Conservation (phyloP, 345 rosid species). For the Rhizophora mangle region DNA sequence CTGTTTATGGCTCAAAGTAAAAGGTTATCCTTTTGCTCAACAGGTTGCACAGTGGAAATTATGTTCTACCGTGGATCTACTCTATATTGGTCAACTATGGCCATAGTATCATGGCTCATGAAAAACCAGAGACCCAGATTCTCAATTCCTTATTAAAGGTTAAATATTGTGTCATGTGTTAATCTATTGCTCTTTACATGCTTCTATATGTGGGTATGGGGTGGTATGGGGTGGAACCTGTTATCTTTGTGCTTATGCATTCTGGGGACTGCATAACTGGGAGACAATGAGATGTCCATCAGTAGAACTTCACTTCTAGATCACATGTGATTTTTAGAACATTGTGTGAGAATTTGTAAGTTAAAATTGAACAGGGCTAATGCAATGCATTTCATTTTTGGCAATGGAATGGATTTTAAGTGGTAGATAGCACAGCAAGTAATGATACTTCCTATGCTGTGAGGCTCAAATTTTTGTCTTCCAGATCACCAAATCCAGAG, state of each 20-base stretch:
- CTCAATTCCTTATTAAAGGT: slow-evolving; percentile 68
- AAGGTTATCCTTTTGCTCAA: slow-evolving; percentile 13
- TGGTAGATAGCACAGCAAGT: too few species aligned
- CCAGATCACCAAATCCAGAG: slow-evolving; percentile 61
- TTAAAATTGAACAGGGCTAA: too few species aligned
- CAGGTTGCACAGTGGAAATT: slow-evolving; percentile 57
- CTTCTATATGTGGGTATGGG: background rate
- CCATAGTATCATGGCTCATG: slow-evolving; percentile 48
- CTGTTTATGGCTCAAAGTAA: slow-evolving; percentile 4
- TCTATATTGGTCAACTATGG: slow-evolving; percentile 71
- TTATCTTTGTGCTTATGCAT: background rate
- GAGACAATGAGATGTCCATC: too few species aligned
- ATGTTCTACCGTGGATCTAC: slow-evolving; percentile 75
- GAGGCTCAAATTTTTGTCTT: slow-evolving; percentile 17
- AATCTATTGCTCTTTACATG: slow-evolving; percentile 8
- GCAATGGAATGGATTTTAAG: too few species aligned
- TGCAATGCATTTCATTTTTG: too few species aligned
- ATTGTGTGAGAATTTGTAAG: too few species aligned
- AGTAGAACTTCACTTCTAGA: too few species aligned
- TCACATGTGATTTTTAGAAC: too few species aligned
- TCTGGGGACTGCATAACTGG: too few species aligned
- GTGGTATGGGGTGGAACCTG: background rate
- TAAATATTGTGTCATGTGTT: slow-evolving; percentile 4
- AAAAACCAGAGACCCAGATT: slow-evolving; percentile 35
- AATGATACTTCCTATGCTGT: too few species aligned